phyloP scores from a whole-genome alignment of 1,284 basidiomycete genomes.

The Ustilago vetiveriae region DNA sequence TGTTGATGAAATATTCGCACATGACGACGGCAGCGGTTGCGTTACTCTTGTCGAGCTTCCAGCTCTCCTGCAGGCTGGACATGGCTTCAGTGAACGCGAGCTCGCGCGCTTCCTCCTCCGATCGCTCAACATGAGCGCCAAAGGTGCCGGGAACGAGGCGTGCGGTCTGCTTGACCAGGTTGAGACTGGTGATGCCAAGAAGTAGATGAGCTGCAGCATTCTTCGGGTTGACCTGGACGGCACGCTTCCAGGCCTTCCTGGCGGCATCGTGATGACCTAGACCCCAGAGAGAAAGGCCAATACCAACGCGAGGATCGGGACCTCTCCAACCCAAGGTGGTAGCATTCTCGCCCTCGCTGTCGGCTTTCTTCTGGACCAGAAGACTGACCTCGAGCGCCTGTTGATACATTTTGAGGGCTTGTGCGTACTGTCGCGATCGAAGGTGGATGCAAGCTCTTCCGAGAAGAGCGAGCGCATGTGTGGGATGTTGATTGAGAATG shows the following conservation, averaged over 20 bases:
- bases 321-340: conserved; percentile 48
- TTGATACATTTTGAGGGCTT: conserved; percentile 62
- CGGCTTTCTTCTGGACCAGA: conserved; percentile 44
- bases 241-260: conserved; percentile 63
- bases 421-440: conserved; percentile 52
- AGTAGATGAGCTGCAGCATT: conserved; percentile 56
- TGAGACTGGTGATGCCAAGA: conserved; percentile 61
- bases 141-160: conserved; percentile 52
- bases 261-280: conserved; percentile 60
- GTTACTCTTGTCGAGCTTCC: conserved; percentile 63
- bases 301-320: conserved; percentile 64
- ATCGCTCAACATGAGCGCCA: conserved; percentile 47
- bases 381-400: conserved; percentile 54
- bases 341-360: conserved; percentile 31
- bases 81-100: conserved; percentile 61
- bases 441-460: conserved; percentile 63
- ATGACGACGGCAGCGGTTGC: conserved; percentile 63
- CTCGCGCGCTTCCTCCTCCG: conserved; percentile 59
- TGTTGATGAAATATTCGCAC: conserved; percentile 57
- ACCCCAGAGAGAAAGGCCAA: conserved; percentile 64
- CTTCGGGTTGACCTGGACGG: conserved; percentile 41
- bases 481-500: conserved; percentile 45
- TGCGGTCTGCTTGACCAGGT: conserved; percentile 51
- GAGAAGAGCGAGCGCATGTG: conserved; percentile 58
- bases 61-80: conserved; percentile 56